phyloP scores from a whole-genome alignment of 768 basidiomycete species.

The Udeniomyces megalosporus region DNA sequence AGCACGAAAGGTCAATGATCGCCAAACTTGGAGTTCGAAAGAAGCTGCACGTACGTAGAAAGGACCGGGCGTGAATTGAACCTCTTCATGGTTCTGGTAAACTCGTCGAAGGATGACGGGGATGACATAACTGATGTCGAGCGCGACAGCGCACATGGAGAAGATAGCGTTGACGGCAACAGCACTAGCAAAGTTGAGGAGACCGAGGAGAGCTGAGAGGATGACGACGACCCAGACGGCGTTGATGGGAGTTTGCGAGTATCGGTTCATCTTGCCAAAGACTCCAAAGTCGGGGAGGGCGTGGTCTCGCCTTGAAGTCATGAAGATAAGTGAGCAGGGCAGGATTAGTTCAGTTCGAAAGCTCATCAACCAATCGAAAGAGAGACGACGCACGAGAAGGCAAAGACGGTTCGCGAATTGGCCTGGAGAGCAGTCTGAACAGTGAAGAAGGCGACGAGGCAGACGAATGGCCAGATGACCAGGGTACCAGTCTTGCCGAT shows the following conservation, averaged over 20 bases:
- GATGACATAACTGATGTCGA: constrained; percentile 43
- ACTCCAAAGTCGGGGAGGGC: constrained; percentile 62
- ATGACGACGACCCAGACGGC: constrained; percentile 59
- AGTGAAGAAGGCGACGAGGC: constrained; percentile 61
- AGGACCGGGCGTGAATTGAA: constrained; percentile 68
- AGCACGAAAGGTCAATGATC: too few relatives aligned
- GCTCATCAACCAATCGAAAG: background rate
- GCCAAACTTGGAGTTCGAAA: too few relatives aligned
- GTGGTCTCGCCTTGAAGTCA: constrained; percentile 29
- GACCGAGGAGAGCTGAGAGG: constrained; percentile 41
- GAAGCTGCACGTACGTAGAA: constrained; percentile 52
- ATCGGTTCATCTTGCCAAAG: constrained; percentile 49
- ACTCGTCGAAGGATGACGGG: constrained; percentile 57
- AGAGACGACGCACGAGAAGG: constrained; percentile 52
- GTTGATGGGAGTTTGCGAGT: constrained; percentile 57
- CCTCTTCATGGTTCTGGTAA: constrained; percentile 58
- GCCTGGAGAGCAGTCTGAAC: constrained; percentile 62
- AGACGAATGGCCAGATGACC: constrained; percentile 45
- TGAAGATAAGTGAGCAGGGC: background rate
- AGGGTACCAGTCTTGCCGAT: constrained; percentile 63
- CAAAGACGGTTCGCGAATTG: constrained; percentile 62
- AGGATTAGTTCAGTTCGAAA: background rate
- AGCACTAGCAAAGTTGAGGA: constrained; percentile 60
- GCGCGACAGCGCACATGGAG: constrained; percentile 44
- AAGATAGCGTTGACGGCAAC: constrained; percentile 64